Base-by-base conservation (phyloP, 2,329 filamentous ascomycete genomes). In the Colletotrichum shisoi region DNA sequence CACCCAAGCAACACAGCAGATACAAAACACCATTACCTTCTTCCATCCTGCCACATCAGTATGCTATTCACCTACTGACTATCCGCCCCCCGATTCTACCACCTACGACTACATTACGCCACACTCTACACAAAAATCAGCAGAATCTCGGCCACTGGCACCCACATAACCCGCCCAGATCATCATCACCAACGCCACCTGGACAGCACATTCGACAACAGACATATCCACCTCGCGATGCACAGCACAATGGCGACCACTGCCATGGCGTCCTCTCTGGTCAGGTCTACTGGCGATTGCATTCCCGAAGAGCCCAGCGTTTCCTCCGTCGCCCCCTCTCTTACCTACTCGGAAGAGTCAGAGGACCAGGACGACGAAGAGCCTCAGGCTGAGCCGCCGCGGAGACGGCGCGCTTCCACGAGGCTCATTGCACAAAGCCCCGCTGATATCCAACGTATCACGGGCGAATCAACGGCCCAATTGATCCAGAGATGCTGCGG, bases 351-450 rank as follows among this genome's bases (percentile, higher is more conserved):
- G 15, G 86, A 85, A 70, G 84, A 87, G 70, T 88, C 86, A 31
- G 86, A 88, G 71, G 85, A 86, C 65, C 82, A 84, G 62, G 84
- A 87, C 57, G 83, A 84, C 67, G 78, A 78, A 67, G 78, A 78
- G 56, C 81, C 81, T 24, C 73, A 76, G 27, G 53, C 49, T 9
- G 78, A 80, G 40, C 78, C 79, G 69, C 76, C 77, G 53, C 84
- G 85, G 52, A 81, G 79, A 37, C 85, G 89, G 60, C 88, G 89
- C 59, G 90, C 89, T 63, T 92, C 89, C 4, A 92, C 90, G 8
- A 85, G 85, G 15, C 82, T 92, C 51, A 88, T 89, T 71, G 85
- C 87, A 49, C 85, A 88, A 76, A 89, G 82, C 74, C 85, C 85
- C 37, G 83, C 82, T 56, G 87, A 89, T 70, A 84, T 89, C 46